Base-by-base conservation (phyloP, 2,329 filamentous ascomycete species). In the Aspergillus uvarum region DNA sequence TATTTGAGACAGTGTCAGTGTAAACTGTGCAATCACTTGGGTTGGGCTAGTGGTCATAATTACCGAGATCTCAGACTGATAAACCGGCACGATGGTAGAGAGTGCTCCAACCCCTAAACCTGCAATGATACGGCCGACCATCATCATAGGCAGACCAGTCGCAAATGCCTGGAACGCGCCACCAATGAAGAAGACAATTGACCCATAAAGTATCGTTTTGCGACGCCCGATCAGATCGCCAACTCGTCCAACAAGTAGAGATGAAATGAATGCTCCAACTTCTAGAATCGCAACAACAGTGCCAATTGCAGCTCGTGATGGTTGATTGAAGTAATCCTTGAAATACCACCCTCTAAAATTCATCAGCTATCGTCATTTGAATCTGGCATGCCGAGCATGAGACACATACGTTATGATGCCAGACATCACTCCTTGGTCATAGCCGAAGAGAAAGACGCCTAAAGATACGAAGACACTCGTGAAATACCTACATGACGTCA, bases 281-380 rank as follows among this genome's bases (percentile, higher is more conserved):
- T 97, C 94, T 60, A 99, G 85, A 69, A 99, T 98, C 66, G 95
- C 94, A 59, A 99, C 95, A 89, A 98, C 98, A 29, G 93, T 98
- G 61, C 94, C 95, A 60, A 99, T 88, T 74, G 96, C 87, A 51
- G 92, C 91, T 68, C 86, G 86, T 24, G 91, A 89, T 21, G 95
- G 95, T 69, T 98, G 87, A 70, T 93, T 83, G 78, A 99, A 98
- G 76, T 96, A 96, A 74, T 93, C 87, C 75, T 89, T 91, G 75
- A 99, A 99, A 76, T 89, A 90, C 10, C 87, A 84, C 64, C 93
- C 93, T 59, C 93, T 97, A 58, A 24, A 26, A 59, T 19, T 16
- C 47, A 63, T 70, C 59, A 69, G 66, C 62, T 51, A 29, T 42
- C 19, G 35, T 51, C 38, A 3, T 3, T 16, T 22, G n/a, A 32